Base-by-base conservation (phyloP, 768 basidiomycete genomes). In the Inosperma sp. region DNA sequence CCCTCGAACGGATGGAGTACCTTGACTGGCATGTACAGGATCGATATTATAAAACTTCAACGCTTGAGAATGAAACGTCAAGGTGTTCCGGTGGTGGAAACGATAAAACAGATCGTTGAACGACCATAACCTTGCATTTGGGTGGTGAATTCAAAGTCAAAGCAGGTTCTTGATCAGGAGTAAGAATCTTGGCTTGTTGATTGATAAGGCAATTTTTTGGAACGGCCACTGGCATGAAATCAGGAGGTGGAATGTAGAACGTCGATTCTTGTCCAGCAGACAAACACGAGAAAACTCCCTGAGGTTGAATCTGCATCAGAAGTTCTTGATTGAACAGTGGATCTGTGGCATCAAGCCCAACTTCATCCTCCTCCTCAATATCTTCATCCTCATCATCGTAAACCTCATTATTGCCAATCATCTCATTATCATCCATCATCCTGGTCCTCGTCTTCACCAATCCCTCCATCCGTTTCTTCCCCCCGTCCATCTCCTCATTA, bases 241-340 rank as follows among this genome's bases (percentile, higher is more conserved):
- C 40, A 16, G n/a, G 23, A 41, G 49, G 49, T 10, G 49, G 49
- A 16, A 44, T 41, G 26, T 43, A 51, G 36, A 51, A 51, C 5
- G 49, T 29, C 3, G 49, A 25, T 17, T 42, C 33, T 7, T 26
- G 9, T 13, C 40, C 49, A 35, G 30, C 22, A 16, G 5, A 26
- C 22, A 40, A 43, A 7, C 16, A 23, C 3, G 27, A 27, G 17
- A 22, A 26, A 17, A 29, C 37, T 17, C 30, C 36, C 4, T 39
- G 31, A 8, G 31, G 34, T 13, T 41, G 19, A 16, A 51, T 43
- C 19, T 23, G 30, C 41, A 34, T 51, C 23, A 41, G 34, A 5
- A 51, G 16, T 35, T 51, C 49, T 2, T 39, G 49, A 12, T 51
- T 40, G 25, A 44, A 51, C 21, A 34, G 34, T 5, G 49, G 49